phyloP scores from a whole-genome alignment of 441 rosid genomes.

The Dalechampia spathulata region DNA sequence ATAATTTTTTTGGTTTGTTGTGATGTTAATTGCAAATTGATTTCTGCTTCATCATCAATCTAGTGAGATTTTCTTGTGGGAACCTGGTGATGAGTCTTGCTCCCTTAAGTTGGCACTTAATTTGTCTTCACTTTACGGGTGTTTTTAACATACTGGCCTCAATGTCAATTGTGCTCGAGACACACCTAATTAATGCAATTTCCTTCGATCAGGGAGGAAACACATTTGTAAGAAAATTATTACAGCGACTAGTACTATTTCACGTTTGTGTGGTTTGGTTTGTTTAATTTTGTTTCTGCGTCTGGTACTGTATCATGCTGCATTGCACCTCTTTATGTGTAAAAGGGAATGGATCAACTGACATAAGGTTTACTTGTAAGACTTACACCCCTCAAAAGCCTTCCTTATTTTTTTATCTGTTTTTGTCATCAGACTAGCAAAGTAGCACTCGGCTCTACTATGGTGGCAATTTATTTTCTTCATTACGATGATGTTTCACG shows the following conservation, averaged over 20 bases:
- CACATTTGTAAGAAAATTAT: background rate
- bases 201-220: background rate
- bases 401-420: too few relatives aligned
- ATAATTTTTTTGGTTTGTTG: too few relatives aligned
- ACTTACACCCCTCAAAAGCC: too few relatives aligned
- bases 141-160: background rate
- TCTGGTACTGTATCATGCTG: too few relatives aligned
- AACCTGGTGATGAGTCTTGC: background rate
- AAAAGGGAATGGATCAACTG: too few relatives aligned
- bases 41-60: background rate
- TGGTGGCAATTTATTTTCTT: too few relatives aligned
- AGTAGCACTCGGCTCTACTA: too few relatives aligned
- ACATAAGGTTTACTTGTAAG: too few relatives aligned
- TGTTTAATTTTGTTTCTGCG: background rate
- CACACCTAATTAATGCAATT: slow-evolving; percentile 13
- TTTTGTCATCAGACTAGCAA: too few relatives aligned
- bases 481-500: too few relatives aligned
- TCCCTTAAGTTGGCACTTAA: background rate
- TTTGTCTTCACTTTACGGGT: background rate
- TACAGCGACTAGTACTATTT: background rate
- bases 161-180: slow-evolving; percentile 1
- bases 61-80: background rate
- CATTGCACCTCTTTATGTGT: too few relatives aligned
- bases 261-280: slow-evolving; percentile 1
- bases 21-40: background rate